Evolutionary conservation across 129 eudicot genomes (phyloP).

Genomic region (Helianthus tuberosus): DNA sequence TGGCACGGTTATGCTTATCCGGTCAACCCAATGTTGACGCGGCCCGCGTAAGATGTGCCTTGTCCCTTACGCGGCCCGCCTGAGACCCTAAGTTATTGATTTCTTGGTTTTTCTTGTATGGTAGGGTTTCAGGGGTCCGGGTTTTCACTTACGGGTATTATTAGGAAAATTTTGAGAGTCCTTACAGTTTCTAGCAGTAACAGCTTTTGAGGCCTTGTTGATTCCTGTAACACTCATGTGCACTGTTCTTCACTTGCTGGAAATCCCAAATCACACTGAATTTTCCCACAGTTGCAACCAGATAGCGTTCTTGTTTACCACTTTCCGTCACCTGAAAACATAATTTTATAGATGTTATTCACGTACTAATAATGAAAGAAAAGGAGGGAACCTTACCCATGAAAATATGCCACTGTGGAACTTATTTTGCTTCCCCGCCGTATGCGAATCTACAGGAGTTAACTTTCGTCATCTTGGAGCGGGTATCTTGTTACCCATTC

Average conservation of each 20-base stretch:
- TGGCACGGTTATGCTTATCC: too few relatives aligned
- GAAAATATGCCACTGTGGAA: constrained; percentile 90
- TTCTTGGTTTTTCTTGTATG: too few relatives aligned
- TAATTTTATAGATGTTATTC: background rate
- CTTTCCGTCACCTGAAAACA: constrained; percentile 80
- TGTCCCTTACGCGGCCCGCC: too few relatives aligned
- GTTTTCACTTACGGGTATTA: too few relatives aligned
- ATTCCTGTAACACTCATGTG: constrained; percentile 77
- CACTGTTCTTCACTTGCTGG: constrained; percentile 94
- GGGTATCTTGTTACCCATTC: constrained; percentile 84
- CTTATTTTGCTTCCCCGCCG: constrained; percentile 73
- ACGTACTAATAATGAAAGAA: background rate
- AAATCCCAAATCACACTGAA: constrained; percentile 96
- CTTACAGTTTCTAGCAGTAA: constrained; percentile 87
- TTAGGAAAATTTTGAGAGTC: too few relatives aligned
- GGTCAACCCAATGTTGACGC: too few relatives aligned
- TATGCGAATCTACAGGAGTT: constrained; percentile 88
- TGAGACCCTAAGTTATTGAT: too few relatives aligned
- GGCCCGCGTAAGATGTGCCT: too few relatives aligned
- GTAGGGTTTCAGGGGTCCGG: too few relatives aligned
- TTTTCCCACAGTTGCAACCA: constrained; percentile 88
- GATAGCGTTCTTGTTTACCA: constrained; percentile 70
- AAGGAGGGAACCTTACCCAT: constrained; percentile 65
- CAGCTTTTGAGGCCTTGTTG: constrained; percentile 99
- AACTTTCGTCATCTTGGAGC: constrained; percentile 88